Percentiles rank a stretch among this genome's conserved stretches.
Conservation (phyloP, 2,329 filamentous ascomycete species). For the Hypoxylon sp. region DNA sequence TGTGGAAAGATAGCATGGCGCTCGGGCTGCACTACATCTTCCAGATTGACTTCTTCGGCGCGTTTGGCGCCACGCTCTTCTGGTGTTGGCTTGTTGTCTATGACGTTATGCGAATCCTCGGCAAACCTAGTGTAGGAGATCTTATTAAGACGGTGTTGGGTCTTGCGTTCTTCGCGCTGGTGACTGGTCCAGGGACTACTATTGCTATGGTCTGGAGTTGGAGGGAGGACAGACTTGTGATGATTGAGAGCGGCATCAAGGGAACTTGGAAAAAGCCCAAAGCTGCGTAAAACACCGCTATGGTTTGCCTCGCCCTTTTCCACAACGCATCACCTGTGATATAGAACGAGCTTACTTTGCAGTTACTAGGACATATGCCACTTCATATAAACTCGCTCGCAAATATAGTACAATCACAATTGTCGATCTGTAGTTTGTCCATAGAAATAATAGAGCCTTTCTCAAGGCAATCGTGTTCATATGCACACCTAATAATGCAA, state of each 20-base stretch:
- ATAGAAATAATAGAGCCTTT: conserved; percentile 24
- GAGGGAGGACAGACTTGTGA: conserved; percentile 50
- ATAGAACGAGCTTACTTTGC: background rate
- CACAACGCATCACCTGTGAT: background rate
- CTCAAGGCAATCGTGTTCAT: conserved; percentile 41
- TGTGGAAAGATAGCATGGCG: conserved; percentile 44
- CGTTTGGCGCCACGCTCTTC: conserved; percentile 46
- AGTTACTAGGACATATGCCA: background rate
- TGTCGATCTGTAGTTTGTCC: background rate
- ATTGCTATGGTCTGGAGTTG: conserved; percentile 49
- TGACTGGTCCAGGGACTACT: conserved; percentile 49
- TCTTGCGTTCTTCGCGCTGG: conserved; percentile 41
- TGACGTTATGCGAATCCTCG: conserved; percentile 48
- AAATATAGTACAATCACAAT: conserved; percentile 7
- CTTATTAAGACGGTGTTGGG: conserved; percentile 41
- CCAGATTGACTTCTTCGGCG: conserved; percentile 51
- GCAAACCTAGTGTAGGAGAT: conserved; percentile 17
- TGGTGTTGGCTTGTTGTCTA: conserved; percentile 50
- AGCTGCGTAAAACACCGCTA: conserved; percentile 15
- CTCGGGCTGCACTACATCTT: conserved; percentile 53
- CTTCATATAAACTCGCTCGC: background rate
- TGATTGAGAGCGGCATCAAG: conserved; percentile 47
- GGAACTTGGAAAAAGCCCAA: conserved; percentile 46
- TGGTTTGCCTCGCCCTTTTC: background rate
- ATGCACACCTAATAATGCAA: conserved; percentile 46